Conservation (phyloP, 345 rosid genomes). For the Brassica rapa region DNA sequence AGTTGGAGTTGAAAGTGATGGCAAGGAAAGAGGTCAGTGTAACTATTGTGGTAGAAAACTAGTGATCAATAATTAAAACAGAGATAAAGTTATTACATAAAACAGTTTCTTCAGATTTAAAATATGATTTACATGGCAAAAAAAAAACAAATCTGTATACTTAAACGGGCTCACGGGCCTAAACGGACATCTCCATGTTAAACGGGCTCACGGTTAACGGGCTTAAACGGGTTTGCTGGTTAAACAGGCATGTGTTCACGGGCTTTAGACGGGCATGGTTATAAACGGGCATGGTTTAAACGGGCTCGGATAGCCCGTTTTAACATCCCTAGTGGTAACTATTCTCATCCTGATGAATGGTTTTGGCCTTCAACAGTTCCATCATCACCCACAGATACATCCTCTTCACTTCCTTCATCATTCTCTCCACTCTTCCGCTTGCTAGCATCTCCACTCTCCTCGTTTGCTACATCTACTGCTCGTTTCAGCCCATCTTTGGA, state of each 20-base stretch:
- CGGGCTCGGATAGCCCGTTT: not conserved
- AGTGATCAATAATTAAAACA: too few relatives aligned
- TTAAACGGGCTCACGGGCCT: not conserved
- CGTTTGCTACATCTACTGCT: constrained; percentile 29
- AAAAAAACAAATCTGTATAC: too few relatives aligned
- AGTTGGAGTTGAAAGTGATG: too few relatives aligned
- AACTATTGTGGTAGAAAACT: too few relatives aligned
- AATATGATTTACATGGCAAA: too few relatives aligned
- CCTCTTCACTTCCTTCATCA: not conserved
- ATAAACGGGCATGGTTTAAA: too few relatives aligned
- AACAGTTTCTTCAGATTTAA: too few relatives aligned
- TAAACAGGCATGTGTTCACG: not conserved
- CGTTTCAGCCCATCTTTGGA: constrained; percentile 26
- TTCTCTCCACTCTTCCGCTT: not conserved
- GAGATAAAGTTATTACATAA: too few relatives aligned
- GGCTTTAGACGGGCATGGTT: not conserved
- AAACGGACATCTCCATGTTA: not conserved
- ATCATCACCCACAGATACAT: constrained; percentile 32
- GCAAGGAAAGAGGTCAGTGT: too few relatives aligned
- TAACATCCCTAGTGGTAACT: not conserved
- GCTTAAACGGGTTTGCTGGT: not conserved
- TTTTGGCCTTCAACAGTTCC: constrained; percentile 34
- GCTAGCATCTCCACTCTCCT: constrained; percentile 31
- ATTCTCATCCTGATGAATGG: constrained; percentile 37
- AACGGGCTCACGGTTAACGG: not conserved